Evolutionary conservation across 805 yeast genomes (phyloP).

Genomic region (baker's yeast (Saccharomyces cerevisiae)): DNA sequence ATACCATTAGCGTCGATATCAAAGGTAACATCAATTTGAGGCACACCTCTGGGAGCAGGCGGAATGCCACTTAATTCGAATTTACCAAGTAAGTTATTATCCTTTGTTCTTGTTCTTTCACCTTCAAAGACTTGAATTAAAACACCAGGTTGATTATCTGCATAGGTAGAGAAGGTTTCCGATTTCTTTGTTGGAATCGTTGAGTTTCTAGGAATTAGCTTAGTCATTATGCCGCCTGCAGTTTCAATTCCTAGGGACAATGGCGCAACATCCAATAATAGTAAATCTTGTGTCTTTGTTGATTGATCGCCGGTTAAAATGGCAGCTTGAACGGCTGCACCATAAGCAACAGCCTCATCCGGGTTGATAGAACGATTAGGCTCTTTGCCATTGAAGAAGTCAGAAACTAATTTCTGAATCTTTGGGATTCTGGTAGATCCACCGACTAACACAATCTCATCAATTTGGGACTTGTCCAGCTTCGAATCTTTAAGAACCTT

Average conservation of each 20-base stretch:
- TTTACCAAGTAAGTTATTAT: conserved; percentile 92
- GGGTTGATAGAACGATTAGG: conserved; percentile 94
- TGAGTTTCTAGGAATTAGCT: conserved; percentile 90
- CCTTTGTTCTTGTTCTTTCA: conserved; percentile 92
- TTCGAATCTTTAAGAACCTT: conserved; percentile 84
- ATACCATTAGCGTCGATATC: conserved; percentile 96
- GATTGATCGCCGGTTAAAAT: conserved; percentile 92
- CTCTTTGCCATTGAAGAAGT: conserved; percentile 93
- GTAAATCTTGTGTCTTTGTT: conserved; percentile 87
- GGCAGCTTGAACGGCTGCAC: conserved; percentile 98
- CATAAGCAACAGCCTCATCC: conserved; percentile 97
- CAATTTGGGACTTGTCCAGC: conserved; percentile 76
- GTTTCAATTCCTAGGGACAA: conserved; percentile 94
- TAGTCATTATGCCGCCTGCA: conserved; percentile 98
- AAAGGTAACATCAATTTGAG: conserved; percentile 93
- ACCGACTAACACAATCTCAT: conserved; percentile 91
- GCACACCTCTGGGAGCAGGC: conserved; percentile 97
- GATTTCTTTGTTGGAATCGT: conserved; percentile 96
- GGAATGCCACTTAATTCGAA: conserved; percentile 93
- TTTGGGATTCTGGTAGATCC: conserved; percentile 97
- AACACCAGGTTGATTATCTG: conserved; percentile 98
- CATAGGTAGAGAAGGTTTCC: conserved; percentile 89
- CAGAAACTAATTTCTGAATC: conserved; percentile 88
- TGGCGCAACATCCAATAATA: conserved; percentile 93
- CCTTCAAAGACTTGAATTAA: conserved; percentile 94